A percentile compares a stretch with the other conserved stretches of the same genome.
These are phyloP conservation scores for Flaveria robusta DNA, from an alignment of 129 eudicot species.

Conservation along the genomic window DNA sequence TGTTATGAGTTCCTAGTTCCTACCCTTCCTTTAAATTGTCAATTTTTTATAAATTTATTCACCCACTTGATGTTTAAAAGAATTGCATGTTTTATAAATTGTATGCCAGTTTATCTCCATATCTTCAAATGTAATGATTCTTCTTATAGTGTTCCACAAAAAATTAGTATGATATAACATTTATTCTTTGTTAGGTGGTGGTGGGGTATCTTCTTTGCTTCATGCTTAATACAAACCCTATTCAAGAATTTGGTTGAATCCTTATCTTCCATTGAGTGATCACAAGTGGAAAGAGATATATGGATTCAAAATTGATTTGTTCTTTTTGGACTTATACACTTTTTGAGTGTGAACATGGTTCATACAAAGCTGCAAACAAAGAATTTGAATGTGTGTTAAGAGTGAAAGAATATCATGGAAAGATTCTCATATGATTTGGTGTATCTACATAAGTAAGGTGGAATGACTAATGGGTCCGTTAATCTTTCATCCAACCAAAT, in stretches of 20 bases:
- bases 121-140: not conserved
- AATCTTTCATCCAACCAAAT: not conserved
- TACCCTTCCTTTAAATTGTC: not conserved
- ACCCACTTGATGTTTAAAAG: not conserved
- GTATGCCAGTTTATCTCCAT: not conserved
- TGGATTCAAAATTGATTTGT: conserved; percentile 33
- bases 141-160: not conserved
- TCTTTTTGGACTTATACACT: conserved; percentile 33
- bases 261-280: conserved; percentile 23
- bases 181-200: not conserved
- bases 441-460: not conserved
- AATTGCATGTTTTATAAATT: not conserved
- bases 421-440: conserved; percentile 26
- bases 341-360: conserved; percentile 33
- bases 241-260: conserved; percentile 18
- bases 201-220: conserved; percentile 35
- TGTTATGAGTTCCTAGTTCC: not conserved
- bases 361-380: conserved; percentile 32
- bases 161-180: not conserved
- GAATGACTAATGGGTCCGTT: not conserved
- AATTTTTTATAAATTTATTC: not conserved
- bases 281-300: conserved; percentile 39
- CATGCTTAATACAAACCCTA: conserved; percentile 25
- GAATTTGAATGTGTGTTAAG: conserved; percentile 27
- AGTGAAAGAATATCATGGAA: not conserved